These are phyloP conservation scores for Mycosphaerella sp. DNA, from an alignment of 2,329 filamentous ascomycete genomes.

Conservation along the genomic window DNA sequence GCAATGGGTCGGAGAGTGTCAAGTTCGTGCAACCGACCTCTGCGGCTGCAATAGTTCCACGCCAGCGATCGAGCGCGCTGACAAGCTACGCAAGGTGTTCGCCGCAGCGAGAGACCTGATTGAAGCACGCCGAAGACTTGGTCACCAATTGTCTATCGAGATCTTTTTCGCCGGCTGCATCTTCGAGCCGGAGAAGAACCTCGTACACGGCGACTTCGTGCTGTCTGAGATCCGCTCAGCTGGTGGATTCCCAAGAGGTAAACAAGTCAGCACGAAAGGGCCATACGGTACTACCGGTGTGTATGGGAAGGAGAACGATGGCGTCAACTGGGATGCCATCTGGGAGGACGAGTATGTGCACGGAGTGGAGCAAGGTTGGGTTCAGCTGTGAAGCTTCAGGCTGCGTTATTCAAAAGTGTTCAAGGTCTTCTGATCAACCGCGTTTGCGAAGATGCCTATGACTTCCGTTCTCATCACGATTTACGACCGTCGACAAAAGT, in stretches of 20 bases:
- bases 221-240: conserved; percentile 38
- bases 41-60: conserved; percentile 41
- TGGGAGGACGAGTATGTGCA: conserved; percentile 32
- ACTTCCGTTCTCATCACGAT: not conserved
- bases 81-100: conserved; percentile 38
- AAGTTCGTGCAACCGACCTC: conserved; percentile 46
- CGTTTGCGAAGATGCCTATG: not conserved
- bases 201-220: conserved; percentile 47
- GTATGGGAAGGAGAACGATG: conserved; percentile 45
- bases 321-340: conserved; percentile 36
- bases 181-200: conserved; percentile 43
- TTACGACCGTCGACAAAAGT: not conserved
- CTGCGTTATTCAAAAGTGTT: conserved; percentile 8
- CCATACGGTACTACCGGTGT: conserved; percentile 47
- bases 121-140: conserved; percentile 33
- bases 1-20: conserved; percentile 44
- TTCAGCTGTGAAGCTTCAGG: conserved; percentile 24
- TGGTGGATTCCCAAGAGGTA: conserved; percentile 38
- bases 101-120: conserved; percentile 40
- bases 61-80: conserved; percentile 31
- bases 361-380: conserved; percentile 32
- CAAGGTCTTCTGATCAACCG: conserved; percentile 1
- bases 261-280: conserved; percentile 40
- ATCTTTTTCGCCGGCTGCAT: conserved; percentile 49
- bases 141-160: conserved; percentile 41